Conservation (phyloP, 2,329 filamentous ascomycete genomes). For the Colletotrichum falcatum region DNA sequence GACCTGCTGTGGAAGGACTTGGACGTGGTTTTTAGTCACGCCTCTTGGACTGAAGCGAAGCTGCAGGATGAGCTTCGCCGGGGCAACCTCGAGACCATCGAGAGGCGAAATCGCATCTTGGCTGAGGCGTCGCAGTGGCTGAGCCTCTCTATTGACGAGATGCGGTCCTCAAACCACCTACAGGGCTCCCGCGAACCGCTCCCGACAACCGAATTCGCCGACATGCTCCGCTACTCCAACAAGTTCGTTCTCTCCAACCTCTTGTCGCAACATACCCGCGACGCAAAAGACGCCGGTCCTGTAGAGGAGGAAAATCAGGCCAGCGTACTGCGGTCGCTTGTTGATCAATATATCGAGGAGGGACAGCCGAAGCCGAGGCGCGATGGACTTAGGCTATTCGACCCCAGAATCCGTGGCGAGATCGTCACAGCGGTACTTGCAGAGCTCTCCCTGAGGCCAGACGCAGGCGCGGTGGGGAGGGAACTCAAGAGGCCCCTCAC, state of each 20-base stretch:
- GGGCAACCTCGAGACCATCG: constrained; percentile 34
- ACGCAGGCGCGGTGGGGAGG: constrained; percentile 39
- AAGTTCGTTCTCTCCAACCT: constrained; percentile 36
- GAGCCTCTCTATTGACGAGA: constrained; percentile 36
- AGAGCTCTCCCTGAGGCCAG: constrained; percentile 46
- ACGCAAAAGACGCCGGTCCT: constrained; percentile 6
- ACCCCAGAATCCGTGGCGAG: constrained; percentile 44
- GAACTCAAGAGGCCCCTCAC: constrained; percentile 50
- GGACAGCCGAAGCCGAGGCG: constrained; percentile 29
- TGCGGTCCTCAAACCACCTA: constrained; percentile 30
- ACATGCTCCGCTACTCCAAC: constrained; percentile 38
- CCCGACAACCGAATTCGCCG: constrained; percentile 37
- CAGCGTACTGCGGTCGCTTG: constrained; percentile 20
- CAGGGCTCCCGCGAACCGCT: constrained; percentile 33
- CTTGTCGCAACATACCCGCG: constrained; percentile 35
- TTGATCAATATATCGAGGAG: constrained; percentile 38
- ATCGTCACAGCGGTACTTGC: constrained; percentile 49
- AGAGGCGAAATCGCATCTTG: constrained; percentile 34
- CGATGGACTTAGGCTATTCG: constrained; percentile 32
- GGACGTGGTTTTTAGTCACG: constrained; percentile 37
- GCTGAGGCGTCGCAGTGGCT: constrained; percentile 40
- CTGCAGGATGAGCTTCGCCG: constrained; percentile 30
- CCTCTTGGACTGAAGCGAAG: constrained; percentile 33
- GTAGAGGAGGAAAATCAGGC: constrained; percentile 13
- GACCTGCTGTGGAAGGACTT: constrained; percentile 41